A percentile compares a stretch with the other conserved stretches of the same genome.
Evolutionary conservation across 2,329 filamentous ascomycete species (phyloP).

Genomic region (Pseudocercospora fijiensis): DNA sequence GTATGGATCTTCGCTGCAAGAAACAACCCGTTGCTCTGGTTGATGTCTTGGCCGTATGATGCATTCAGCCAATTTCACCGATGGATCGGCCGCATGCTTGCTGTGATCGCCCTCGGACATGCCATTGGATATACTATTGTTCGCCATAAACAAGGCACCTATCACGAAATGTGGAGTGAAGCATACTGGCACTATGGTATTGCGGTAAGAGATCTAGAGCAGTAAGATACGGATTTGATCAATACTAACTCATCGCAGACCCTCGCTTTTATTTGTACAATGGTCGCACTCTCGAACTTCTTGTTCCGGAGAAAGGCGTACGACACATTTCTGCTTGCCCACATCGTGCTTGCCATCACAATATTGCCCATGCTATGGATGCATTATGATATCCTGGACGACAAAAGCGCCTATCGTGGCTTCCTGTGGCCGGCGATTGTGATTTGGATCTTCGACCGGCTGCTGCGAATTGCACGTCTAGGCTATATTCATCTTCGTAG

Average conservation of each 20-base stretch:
- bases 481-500: neutral
- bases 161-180: conserved; percentile 36
- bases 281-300: conserved; percentile 51
- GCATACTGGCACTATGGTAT: conserved; percentile 55
- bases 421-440: conserved; percentile 52
- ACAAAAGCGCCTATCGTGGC: conserved; percentile 50
- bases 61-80: conserved; percentile 68
- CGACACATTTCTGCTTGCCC: conserved; percentile 52
- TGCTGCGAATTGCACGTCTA: conserved; percentile 42
- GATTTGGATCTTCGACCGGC: conserved; percentile 54
- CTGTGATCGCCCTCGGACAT: conserved; percentile 62
- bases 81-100: conserved; percentile 64
- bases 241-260: conserved; percentile 24
- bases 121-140: conserved; percentile 54
- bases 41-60: conserved; percentile 67
- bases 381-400: conserved; percentile 57
- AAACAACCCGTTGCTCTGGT: conserved; percentile 65
- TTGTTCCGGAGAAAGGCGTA: conserved; percentile 54
- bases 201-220: conserved; percentile 38
- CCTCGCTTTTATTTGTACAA: conserved; percentile 45
- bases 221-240: neutral
- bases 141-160: conserved; percentile 39
- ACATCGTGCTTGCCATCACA: conserved; percentile 54
- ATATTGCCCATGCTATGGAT: conserved; percentile 47
- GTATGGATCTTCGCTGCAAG: conserved; percentile 66